A percentile compares a stretch with the other conserved stretches of the same genome.
Conservation (phyloP, 495 filamentous ascomycete species). For the Penicillium pancosmium region DNA sequence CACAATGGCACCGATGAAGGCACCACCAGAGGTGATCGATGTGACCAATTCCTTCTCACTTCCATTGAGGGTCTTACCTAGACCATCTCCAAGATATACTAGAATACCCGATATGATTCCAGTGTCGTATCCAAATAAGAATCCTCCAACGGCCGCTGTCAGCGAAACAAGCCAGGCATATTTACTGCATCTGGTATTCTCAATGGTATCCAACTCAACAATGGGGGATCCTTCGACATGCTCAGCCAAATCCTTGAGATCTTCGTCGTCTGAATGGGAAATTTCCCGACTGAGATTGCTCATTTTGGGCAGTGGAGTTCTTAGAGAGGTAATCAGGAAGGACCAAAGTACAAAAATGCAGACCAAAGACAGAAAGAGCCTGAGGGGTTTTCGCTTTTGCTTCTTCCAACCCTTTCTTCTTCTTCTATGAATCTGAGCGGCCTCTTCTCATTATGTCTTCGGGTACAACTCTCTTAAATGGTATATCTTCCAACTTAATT, state of each 20-base stretch:
- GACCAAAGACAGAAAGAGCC: neutral
- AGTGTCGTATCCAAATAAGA: constrained; percentile 51
- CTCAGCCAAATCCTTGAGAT: constrained; percentile 1
- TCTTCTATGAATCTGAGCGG: neutral
- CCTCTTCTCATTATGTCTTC: neutral
- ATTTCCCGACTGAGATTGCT: constrained; percentile 1
- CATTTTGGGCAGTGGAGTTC: neutral
- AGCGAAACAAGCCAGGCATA: constrained; percentile 15
- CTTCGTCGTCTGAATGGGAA: constrained; percentile 1
- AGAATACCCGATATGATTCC: constrained; percentile 54
- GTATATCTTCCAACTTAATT: neutral
- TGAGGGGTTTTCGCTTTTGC: no score
- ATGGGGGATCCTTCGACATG: constrained; percentile 9
- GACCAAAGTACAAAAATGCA: neutral
- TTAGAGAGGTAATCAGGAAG: neutral
- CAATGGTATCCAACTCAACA: constrained; percentile 10
- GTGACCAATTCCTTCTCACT: constrained; percentile 52
- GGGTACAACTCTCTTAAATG: neutral
- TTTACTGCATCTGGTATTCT: constrained; percentile 5
- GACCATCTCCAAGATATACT: constrained; percentile 40
- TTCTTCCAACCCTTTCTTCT: no score
- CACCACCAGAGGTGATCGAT: constrained; percentile 50
- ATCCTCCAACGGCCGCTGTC: constrained; percentile 40
- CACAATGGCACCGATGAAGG: constrained; percentile 53
- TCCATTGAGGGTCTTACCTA: constrained; percentile 32